Conservation (phyloP, 2,329 filamentous ascomycete species). For the Dothidotthia symphoricarpi region DNA sequence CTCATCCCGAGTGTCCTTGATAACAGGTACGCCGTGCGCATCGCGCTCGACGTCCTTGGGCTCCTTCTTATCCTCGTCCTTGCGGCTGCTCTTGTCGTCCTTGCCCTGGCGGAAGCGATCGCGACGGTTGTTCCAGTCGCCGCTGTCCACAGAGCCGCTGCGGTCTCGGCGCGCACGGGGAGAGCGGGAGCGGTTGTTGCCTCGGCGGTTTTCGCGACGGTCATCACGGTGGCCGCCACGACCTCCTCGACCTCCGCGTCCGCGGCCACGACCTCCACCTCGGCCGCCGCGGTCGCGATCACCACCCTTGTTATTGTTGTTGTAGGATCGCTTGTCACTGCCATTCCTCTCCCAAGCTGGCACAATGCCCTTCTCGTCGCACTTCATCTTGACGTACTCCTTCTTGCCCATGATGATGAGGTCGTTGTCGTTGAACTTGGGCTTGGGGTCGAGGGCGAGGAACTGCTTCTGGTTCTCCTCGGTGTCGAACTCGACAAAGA, state of each 20-base stretch:
- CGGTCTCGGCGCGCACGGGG: conserved; percentile 26
- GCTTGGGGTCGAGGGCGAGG: conserved; percentile 73
- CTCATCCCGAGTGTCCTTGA: conserved; percentile 23
- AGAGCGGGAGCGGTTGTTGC: conserved; percentile 20
- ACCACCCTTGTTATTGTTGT: conserved; percentile 30
- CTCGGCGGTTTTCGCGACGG: conserved; percentile 11
- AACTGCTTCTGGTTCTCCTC: conserved; percentile 80
- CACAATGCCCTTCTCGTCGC: conserved; percentile 47
- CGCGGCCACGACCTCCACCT: conserved; percentile 27
- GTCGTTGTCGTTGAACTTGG: conserved; percentile 77
- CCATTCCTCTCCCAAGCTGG: conserved; percentile 43
- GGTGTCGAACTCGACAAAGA: conserved; percentile 87
- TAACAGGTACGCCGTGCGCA: conserved; percentile 27
- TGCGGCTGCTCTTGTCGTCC: conserved; percentile 20
- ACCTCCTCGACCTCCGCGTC: conserved; percentile 30
- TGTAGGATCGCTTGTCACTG: conserved; percentile 12
- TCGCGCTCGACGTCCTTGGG: conserved; percentile 24
- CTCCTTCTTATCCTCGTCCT: conserved; percentile 18
- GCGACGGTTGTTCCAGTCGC: conserved; percentile 32
- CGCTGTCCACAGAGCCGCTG: conserved; percentile 22
- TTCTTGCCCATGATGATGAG: conserved; percentile 84
- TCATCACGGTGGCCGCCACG: conserved; percentile 28
- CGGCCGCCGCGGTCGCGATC: conserved; percentile 26
- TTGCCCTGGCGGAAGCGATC: conserved; percentile 38
- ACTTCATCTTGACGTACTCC: conserved; percentile 66